Evolutionary conservation across 1,139 yeast species (phyloP).

Genomic region (Kodamaea alishanica): DNA sequence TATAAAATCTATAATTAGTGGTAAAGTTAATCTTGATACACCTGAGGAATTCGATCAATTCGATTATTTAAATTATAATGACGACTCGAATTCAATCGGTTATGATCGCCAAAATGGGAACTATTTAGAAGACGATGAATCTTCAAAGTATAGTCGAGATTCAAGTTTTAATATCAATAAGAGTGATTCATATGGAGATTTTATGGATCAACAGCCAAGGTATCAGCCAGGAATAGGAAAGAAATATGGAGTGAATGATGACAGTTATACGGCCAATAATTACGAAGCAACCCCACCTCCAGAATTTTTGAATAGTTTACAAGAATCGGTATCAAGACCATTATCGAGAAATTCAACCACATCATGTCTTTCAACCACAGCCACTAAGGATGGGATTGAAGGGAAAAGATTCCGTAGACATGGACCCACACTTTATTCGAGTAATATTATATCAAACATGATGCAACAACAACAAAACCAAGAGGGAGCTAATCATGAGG

Average conservation of each 20-base stretch:
- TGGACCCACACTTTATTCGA: slow-evolving; percentile 38
- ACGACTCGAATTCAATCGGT: background rate
- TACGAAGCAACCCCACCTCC: slow-evolving; percentile 8
- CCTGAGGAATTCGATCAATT: slow-evolving; percentile 22
- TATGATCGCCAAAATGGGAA: background rate
- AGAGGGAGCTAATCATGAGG: background rate
- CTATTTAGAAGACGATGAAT: background rate
- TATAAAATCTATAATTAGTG: slow-evolving; percentile 38
- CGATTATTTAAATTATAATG: slow-evolving; percentile 1
- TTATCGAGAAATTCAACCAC: slow-evolving; percentile 59
- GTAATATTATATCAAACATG: slow-evolving; percentile 33
- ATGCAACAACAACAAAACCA: slow-evolving; percentile 21
- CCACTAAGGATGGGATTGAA: slow-evolving; percentile 70
- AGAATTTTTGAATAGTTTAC: slow-evolving; percentile 4
- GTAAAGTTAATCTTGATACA: slow-evolving; percentile 29
- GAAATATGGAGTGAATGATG: too few relatives aligned
- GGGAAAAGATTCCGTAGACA: slow-evolving; percentile 51
- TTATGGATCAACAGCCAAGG: slow-evolving; percentile 1
- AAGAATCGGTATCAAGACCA: slow-evolving; percentile 45
- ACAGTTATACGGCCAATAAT: too few relatives aligned
- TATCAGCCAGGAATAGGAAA: slow-evolving; percentile 3
- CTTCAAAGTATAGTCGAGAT: too few relatives aligned
- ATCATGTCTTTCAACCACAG: slow-evolving; percentile 65
- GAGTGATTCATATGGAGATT: background rate
- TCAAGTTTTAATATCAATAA: too few relatives aligned